These are phyloP conservation scores for Penicillium canariense DNA, from an alignment of 495 filamentous ascomycete genomes.

Conservation along the genomic window DNA sequence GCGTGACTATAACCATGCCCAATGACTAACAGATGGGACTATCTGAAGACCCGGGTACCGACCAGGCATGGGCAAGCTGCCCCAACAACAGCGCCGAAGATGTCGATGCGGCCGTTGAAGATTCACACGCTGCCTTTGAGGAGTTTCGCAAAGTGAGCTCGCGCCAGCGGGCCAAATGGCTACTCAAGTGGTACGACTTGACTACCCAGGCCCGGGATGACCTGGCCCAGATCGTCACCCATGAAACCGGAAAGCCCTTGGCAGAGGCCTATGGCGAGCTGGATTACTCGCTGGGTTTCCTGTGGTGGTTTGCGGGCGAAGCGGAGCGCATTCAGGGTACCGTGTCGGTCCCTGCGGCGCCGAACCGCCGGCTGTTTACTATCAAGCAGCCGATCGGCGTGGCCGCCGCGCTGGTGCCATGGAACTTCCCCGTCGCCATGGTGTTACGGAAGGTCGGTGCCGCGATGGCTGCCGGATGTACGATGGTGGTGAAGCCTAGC, in stretches of 20 bases:
- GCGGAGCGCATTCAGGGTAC: slow-evolving; percentile 67
- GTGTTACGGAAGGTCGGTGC: slow-evolving; percentile 66
- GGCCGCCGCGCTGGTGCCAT: slow-evolving; percentile 62
- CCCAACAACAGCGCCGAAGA: slow-evolving; percentile 60
- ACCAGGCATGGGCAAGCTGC: slow-evolving; percentile 61
- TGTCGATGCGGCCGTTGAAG: slow-evolving; percentile 57
- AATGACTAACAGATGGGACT: slow-evolving; percentile 3
- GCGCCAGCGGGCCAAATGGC: slow-evolving; percentile 57
- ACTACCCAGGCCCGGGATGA: slow-evolving; percentile 53
- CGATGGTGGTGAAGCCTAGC: slow-evolving; percentile 61
- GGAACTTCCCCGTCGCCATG: slow-evolving; percentile 66
- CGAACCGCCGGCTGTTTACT: slow-evolving; percentile 63
- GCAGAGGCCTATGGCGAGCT: slow-evolving; percentile 58
- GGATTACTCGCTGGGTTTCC: slow-evolving; percentile 59
- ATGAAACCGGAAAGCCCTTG: slow-evolving; percentile 64
- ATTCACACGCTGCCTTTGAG: slow-evolving; percentile 59
- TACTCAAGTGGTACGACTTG: slow-evolving; percentile 58
- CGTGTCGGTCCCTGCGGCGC: slow-evolving; percentile 51
- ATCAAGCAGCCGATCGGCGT: slow-evolving; percentile 70
- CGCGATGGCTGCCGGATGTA: slow-evolving; percentile 70
- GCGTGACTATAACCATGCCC: neutral
- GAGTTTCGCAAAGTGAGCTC: slow-evolving; percentile 60
- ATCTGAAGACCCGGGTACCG: slow-evolving; percentile 59
- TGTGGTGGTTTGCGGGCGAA: slow-evolving; percentile 66
- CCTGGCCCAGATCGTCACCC: slow-evolving; percentile 57